A percentile compares a stretch with the other conserved stretches of the same genome.
Conservation (phyloP, 2,329 filamentous ascomycete genomes). For the Penicillium sp. region DNA sequence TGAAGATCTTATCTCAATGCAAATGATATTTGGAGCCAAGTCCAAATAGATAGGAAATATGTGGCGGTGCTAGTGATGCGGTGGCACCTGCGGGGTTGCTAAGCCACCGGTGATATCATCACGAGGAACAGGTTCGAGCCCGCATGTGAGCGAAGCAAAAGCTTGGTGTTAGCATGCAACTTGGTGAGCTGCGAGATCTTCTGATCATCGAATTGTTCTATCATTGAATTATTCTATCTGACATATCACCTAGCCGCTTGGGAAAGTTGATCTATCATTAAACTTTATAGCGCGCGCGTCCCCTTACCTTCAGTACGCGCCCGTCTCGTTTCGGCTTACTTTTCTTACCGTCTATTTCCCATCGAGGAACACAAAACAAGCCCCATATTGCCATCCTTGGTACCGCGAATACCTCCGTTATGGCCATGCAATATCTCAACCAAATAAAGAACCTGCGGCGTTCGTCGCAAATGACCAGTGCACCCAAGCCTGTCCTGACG, state of each 20-base stretch:
- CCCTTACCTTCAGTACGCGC: slow-evolving; percentile 17
- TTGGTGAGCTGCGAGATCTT: neutral
- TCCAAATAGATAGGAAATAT: neutral
- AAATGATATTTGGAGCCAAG: neutral
- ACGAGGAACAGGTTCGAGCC: neutral
- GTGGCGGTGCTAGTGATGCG: neutral
- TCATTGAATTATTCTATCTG: neutral
- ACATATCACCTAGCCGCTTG: neutral
- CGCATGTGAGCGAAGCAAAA: neutral
- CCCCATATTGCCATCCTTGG: neutral
- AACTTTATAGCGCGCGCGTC: slow-evolving; percentile 7
- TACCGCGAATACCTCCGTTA: slow-evolving; percentile 1
- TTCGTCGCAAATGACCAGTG: slow-evolving; percentile 30
- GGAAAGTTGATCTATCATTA: slow-evolving; percentile 17
- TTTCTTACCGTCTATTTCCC: neutral
- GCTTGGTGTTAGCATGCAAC: neutral
- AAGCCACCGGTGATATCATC: slow-evolving; percentile 25
- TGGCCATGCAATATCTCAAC: slow-evolving; percentile 44
- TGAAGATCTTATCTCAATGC: neutral
- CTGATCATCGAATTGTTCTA: neutral
- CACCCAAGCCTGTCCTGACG: slow-evolving; percentile 51
- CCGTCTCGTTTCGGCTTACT: slow-evolving; percentile 11
- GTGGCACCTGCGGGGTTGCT: slow-evolving; percentile 15
- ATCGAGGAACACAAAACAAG: neutral
- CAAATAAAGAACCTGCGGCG: slow-evolving; percentile 42